A percentile compares a stretch with the other conserved stretches of the same genome.
These are phyloP conservation scores for Drosera capensis DNA, from an alignment of 148 eudicot genomes.

Conservation along the genomic window DNA sequence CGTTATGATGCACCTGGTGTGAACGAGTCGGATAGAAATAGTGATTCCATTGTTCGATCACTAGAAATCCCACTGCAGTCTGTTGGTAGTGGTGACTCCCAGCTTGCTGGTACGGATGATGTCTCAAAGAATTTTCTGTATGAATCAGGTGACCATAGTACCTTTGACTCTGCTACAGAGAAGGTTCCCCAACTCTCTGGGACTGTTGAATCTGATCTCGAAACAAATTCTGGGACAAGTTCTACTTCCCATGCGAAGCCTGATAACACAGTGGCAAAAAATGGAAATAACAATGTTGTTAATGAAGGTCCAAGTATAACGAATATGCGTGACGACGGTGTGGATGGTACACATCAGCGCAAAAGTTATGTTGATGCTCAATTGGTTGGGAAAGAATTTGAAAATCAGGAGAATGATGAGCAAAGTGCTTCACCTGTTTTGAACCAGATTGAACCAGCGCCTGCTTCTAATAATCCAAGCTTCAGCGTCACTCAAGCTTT, in stretches of 20 bases:
- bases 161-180: conserved; percentile 17
- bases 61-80: conserved; percentile 19
- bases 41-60: conserved; percentile 11
- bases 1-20: conserved; percentile 11
- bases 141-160: conserved; percentile 14
- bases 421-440: conserved; percentile 13
- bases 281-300: not conserved
- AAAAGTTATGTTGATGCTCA: conserved; percentile 24
- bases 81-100: conserved; percentile 14
- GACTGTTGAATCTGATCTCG: conserved; percentile 14
- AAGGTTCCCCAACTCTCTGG: conserved; percentile 17
- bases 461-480: conserved; percentile 19
- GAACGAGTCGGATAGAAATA: conserved; percentile 11
- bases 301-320: too few relatives aligned
- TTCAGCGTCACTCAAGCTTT: conserved; percentile 72
- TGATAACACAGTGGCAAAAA: conserved; percentile 13
- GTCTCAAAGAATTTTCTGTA: conserved; percentile 6
- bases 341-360: conserved; percentile 14
- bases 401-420: conserved; percentile 30
- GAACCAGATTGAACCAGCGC: conserved; percentile 18
- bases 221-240: conserved; percentile 12
- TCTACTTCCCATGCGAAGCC: conserved; percentile 12
- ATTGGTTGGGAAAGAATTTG: conserved; percentile 24
- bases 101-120: conserved; percentile 12
- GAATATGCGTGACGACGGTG: conserved; percentile 13